Base-by-base conservation (phyloP, 2,329 filamentous ascomycete species). In the Blumeria graminis region DNA sequence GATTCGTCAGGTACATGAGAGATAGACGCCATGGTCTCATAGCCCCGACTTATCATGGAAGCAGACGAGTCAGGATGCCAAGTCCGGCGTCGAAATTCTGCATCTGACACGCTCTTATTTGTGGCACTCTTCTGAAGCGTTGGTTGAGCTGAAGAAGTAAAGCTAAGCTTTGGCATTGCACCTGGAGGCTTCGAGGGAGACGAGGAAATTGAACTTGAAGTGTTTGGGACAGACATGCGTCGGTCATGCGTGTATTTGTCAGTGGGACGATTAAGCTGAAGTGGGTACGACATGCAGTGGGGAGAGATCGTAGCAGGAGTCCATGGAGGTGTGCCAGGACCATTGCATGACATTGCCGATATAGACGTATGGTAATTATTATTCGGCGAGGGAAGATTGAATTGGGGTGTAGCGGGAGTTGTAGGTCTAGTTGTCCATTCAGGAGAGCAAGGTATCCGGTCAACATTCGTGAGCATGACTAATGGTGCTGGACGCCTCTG, bases 81-180 rank as follows among this genome's bases (percentile, higher is more conserved):
- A 2, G 89, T 95, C 56, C 88, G 78, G 59, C 89, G 75, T 60
- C 88, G 80, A 77, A 81, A 86, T 56, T 86, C 84, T 45, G 87
- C 81, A 60, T 94, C 87, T 0, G 76, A 71, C 18, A 81, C 78
- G 9, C 62, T 62, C 16, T 55, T 63, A 0, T 76, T 74, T 0
- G 81, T 78, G 45, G 71, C 75, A 0, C 80, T 84, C 5, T 5
- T 41, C 38, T 11, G n/a, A 87, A 87, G 74, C 70, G 86, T 60
- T 80, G 18, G 11, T 16, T 46, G n/a, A 46, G 6, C 10, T 46
- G 43, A 18, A n/a, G 7, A 18, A 22, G 10, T 46, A 22, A 14
- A 46, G 43, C 22, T 4, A 28, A 6, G 28, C 69, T 81, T 76
- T 61, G 78, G 63, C 58, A 74, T 67, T 62, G 72, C 66, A 68